phyloP scores from a whole-genome alignment of 192 early-diverging fungal species.

The Gonapodya prolifera region DNA sequence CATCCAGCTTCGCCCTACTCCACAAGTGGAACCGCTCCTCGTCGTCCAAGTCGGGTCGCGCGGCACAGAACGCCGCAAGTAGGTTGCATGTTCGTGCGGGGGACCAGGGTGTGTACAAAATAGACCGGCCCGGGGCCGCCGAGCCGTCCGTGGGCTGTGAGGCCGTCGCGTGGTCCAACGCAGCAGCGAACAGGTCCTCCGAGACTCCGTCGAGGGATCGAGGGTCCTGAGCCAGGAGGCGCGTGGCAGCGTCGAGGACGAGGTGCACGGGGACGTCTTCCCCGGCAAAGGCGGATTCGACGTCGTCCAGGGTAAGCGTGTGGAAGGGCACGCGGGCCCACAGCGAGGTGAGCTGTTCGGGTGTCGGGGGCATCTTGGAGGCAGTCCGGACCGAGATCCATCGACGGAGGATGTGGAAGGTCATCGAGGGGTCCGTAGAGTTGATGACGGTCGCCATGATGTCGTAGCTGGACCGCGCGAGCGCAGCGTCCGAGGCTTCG shows the following conservation, averaged over 20 bases:
- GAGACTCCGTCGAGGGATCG: background rate
- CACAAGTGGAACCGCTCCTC: background rate
- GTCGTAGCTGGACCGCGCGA: background rate
- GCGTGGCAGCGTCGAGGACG: background rate
- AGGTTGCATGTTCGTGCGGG: background rate
- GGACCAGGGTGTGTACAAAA: background rate
- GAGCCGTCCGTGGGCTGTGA: background rate
- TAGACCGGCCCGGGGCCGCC: background rate
- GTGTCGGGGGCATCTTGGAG: background rate
- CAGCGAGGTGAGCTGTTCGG: background rate
- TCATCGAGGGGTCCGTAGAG: background rate
- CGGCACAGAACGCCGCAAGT: background rate
- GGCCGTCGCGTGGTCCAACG: background rate
- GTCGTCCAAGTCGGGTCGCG: background rate
- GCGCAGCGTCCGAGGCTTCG: background rate
- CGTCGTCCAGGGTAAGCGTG: background rate
- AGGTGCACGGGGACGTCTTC: background rate
- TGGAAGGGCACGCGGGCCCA: background rate
- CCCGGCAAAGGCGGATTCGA: background rate
- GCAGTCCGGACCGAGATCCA: background rate
- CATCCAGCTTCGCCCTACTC: background rate
- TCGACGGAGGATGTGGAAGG: background rate
- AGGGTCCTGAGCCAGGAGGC: background rate
- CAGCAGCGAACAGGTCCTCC: background rate
- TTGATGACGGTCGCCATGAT: background rate